phyloP scores from a whole-genome alignment of 2,329 filamentous ascomycete genomes.

The Penicillium sp. region DNA sequence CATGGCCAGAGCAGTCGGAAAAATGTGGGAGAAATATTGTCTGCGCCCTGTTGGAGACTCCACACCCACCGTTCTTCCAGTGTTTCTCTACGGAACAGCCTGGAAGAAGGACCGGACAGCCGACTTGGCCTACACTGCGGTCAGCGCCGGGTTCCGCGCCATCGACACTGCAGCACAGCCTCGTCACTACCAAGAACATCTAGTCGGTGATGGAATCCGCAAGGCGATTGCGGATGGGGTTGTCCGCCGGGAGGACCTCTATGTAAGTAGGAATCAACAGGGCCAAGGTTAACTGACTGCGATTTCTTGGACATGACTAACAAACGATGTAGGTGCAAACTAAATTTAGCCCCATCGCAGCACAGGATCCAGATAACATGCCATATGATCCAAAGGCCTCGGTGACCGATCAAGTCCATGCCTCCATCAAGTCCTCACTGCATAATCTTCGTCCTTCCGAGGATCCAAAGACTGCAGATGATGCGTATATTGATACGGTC shows the following conservation, averaged over 20 bases:
- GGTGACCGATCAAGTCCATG: conserved; percentile 68
- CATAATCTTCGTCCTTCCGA: conserved; percentile 58
- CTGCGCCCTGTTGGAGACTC: conserved; percentile 36
- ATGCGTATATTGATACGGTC: conserved; percentile 63
- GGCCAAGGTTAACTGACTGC: neutral
- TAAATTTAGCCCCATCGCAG: conserved; percentile 73
- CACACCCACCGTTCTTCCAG: conserved; percentile 42
- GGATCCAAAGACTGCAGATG: conserved; percentile 39
- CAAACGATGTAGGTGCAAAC: conserved; percentile 69
- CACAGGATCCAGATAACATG: conserved; percentile 66
- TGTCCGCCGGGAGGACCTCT: conserved; percentile 66
- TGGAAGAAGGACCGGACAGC: conserved; percentile 78
- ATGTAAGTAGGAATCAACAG: conserved; percentile 54
- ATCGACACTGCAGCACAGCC: conserved; percentile 82
- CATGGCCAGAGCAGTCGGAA: conserved; percentile 34
- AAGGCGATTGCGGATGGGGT: conserved; percentile 65
- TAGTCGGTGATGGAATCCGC: conserved; percentile 71
- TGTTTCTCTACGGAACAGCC: conserved; percentile 78
- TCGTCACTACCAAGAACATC: conserved; percentile 75
- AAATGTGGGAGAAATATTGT: conserved; percentile 41
- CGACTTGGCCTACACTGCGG: conserved; percentile 70
- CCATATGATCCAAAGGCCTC: conserved; percentile 67
- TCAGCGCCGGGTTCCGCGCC: conserved; percentile 72
- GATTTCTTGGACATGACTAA: neutral
- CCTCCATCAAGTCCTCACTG: conserved; percentile 72